These are phyloP conservation scores for Apiotrichum gracile DNA, from an alignment of 1,284 basidiomycete genomes.

Conservation along the genomic window DNA sequence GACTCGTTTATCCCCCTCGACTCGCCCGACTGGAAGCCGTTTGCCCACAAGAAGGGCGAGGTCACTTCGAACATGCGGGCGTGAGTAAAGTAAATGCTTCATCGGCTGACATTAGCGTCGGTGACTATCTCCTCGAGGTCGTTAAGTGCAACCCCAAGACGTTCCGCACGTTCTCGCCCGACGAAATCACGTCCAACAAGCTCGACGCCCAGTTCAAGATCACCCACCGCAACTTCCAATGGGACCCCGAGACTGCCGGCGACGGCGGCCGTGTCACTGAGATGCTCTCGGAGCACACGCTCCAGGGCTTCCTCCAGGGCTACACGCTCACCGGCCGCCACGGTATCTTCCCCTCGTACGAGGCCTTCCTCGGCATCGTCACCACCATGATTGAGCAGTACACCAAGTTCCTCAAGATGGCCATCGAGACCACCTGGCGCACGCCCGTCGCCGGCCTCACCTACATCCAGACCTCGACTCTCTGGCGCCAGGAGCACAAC, in stretches of 20 bases:
- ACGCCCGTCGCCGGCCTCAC: conserved; percentile 47
- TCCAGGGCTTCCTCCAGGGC: conserved; percentile 80
- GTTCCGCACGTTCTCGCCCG: conserved; percentile 87
- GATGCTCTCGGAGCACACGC: conserved; percentile 80
- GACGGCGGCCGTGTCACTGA: conserved; percentile 61
- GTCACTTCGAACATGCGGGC: conserved; percentile 71
- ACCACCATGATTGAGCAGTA: conserved; percentile 59
- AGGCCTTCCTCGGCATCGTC: conserved; percentile 55
- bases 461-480: conserved; percentile 38
- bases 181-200: conserved; percentile 78
- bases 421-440: conserved; percentile 69
- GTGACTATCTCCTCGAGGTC: conserved; percentile 44
- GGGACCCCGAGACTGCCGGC: conserved; percentile 16
- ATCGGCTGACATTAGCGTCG: conserved; percentile 1
- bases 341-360: conserved; percentile 80
- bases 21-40: conserved; percentile 61
- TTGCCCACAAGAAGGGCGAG: conserved; percentile 54
- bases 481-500: conserved; percentile 62
- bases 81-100: conserved; percentile 21
- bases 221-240: conserved; percentile 29
- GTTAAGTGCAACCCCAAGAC: conserved; percentile 60
- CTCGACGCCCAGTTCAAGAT: conserved; percentile 74
- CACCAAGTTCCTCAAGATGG: conserved; percentile 77
- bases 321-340: conserved; percentile 66
- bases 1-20: conserved; percentile 58